Evolutionary conservation across 1,284 basidiomycete genomes (phyloP).

Genomic region (Sporisorium iseilematis-ciliati): DNA sequence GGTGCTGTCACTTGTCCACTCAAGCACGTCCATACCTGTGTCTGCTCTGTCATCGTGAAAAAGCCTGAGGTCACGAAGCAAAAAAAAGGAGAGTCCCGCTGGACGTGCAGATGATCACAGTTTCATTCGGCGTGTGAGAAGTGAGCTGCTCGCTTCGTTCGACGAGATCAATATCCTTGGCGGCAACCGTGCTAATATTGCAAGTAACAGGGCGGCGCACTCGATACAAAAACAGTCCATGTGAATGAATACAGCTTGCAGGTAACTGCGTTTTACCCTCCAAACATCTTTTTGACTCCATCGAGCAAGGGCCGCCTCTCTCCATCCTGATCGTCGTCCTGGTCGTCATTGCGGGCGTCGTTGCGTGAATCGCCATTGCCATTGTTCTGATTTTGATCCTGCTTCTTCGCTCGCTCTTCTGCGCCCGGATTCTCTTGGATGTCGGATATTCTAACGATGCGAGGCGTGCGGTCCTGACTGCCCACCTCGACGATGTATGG

Average conservation of each 20-base stretch:
- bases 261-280: slow-evolving; percentile 7
- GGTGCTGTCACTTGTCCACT: too few species aligned
- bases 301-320: slow-evolving; percentile 37
- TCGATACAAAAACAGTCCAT: too few species aligned
- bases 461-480: slow-evolving; percentile 38
- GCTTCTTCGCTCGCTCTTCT: slow-evolving; percentile 27
- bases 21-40: too few species aligned
- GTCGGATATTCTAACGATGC: slow-evolving; percentile 49
- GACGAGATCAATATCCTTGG: too few species aligned
- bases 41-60: too few species aligned
- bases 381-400: slow-evolving; percentile 14
- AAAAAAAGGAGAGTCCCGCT: too few species aligned
- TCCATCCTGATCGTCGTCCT: slow-evolving; percentile 12
- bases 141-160: too few species aligned
- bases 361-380: slow-evolving; percentile 3
- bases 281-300: slow-evolving; percentile 36
- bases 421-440: slow-evolving; percentile 46
- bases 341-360: slow-evolving; percentile 1
- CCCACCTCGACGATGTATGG: slow-evolving; percentile 64
- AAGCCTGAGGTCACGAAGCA: too few species aligned
- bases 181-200: too few species aligned
- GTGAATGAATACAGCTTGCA: slow-evolving; percentile 2
- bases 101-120: too few species aligned
- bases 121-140: too few species aligned
- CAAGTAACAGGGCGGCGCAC: too few species aligned